Evolutionary conservation across 305 asterid species (phyloP).

Genomic region (Fraxinus angustifolia): DNA sequence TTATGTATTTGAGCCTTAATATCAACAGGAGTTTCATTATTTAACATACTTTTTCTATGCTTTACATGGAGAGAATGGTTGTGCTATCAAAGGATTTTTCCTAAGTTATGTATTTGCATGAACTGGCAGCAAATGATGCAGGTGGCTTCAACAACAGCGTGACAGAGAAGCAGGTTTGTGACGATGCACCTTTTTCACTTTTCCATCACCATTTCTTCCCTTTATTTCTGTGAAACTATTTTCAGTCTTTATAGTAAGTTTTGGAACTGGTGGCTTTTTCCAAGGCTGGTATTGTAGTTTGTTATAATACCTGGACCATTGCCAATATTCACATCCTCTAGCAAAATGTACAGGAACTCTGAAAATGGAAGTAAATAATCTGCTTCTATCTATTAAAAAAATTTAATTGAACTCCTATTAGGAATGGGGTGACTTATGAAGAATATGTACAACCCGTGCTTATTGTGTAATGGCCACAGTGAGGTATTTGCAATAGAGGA

Average conservation of each 20-base stretch:
- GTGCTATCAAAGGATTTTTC: slow-evolving; percentile 11
- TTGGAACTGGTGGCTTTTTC: not conserved
- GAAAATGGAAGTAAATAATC: slow-evolving; percentile 16
- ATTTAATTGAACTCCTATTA: not conserved
- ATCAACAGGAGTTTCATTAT: not conserved
- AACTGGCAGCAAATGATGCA: slow-evolving; percentile 77
- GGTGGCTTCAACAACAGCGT: slow-evolving; percentile 97
- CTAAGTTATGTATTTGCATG: slow-evolving; percentile 27
- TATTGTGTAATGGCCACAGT: not conserved
- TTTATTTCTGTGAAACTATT: not conserved
- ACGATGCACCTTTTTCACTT: slow-evolving; percentile 18
- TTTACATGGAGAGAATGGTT: slow-evolving; percentile 15
- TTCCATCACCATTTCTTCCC: not conserved
- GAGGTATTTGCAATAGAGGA: not conserved
- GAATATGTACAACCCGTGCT: not conserved
- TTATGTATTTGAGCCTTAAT: not conserved
- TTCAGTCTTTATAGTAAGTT: slow-evolving; percentile 1
- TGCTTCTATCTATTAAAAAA: not conserved
- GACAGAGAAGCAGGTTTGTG: slow-evolving; percentile 84
- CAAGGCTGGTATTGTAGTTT: not conserved
- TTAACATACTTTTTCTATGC: slow-evolving; percentile 3
- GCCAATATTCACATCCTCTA: slow-evolving; percentile 5
- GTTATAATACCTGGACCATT: not conserved
- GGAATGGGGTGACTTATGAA: not conserved
- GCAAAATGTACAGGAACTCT: slow-evolving; percentile 2